Percentiles rank a stretch among this genome's conserved stretches.
Evolutionary conservation across 495 filamentous ascomycete genomes (phyloP).

Genomic region (Neurospora terricola): DNA sequence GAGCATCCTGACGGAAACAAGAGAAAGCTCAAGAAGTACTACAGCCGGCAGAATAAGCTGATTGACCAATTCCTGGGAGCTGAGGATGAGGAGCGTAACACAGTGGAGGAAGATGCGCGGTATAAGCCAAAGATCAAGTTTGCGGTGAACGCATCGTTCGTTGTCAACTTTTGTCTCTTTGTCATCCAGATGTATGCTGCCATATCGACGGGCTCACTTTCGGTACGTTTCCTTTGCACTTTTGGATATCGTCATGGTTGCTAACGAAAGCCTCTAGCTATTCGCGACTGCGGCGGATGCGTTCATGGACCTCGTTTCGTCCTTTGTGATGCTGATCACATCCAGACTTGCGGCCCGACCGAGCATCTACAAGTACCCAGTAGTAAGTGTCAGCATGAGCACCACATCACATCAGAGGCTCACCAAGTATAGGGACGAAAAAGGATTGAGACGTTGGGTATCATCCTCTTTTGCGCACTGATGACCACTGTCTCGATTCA

Average conservation of each 20-base stretch:
- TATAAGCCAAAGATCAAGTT: constrained; percentile 46
- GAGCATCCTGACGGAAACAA: constrained; percentile 37
- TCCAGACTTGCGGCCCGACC: constrained; percentile 40
- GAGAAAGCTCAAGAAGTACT: constrained; percentile 41
- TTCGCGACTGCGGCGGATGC: constrained; percentile 50
- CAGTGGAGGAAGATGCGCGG: constrained; percentile 36
- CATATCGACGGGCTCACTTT: constrained; percentile 44
- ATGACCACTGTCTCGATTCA: constrained; percentile 49
- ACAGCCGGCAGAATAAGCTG: constrained; percentile 43
- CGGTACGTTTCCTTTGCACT: constrained; percentile 20
- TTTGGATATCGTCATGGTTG: not conserved
- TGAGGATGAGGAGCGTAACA: constrained; percentile 40
- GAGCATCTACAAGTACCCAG: constrained; percentile 48
- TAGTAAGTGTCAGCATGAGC: constrained; percentile 21
- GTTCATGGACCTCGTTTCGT: constrained; percentile 51
- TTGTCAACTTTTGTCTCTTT: constrained; percentile 44
- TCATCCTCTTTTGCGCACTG: constrained; percentile 49
- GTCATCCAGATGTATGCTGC: constrained; percentile 50
- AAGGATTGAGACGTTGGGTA: constrained; percentile 45
- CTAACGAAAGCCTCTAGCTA: constrained; percentile 21
- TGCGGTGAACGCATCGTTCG: constrained; percentile 44
- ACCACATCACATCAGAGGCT: constrained; percentile 3
- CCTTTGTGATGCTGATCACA: constrained; percentile 45
- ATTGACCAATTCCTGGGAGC: constrained; percentile 46
- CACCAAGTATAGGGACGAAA: constrained; percentile 35